These are phyloP conservation scores for Melocanna baccifera DNA, from an alignment of 176 grass and related monocot genomes.

Conservation along the genomic window DNA sequence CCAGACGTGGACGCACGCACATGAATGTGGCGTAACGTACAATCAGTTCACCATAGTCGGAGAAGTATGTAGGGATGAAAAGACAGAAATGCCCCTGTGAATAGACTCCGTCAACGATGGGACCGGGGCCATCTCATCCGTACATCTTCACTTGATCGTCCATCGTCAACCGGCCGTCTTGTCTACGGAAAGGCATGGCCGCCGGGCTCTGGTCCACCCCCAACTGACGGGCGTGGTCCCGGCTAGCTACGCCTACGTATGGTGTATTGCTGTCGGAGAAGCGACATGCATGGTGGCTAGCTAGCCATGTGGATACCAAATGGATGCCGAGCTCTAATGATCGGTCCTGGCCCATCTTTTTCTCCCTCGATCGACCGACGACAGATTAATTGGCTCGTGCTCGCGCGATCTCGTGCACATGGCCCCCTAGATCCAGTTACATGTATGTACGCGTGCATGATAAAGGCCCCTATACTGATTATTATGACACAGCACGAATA, in stretches of 20 bases:
- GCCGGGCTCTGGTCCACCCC: background rate
- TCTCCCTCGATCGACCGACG: background rate
- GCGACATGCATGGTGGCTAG: background rate
- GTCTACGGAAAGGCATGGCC: background rate
- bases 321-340: background rate
- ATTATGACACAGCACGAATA: background rate
- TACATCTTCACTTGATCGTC: background rate
- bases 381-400: background rate
- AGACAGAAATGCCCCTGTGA: background rate
- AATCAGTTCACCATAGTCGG: background rate
- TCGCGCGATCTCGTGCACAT: background rate
- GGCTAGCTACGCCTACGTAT: background rate
- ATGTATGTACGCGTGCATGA: background rate
- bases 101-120: background rate
- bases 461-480: background rate
- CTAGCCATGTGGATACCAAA: background rate
- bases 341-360: background rate
- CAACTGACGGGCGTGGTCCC: background rate
- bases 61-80: background rate
- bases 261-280: background rate
- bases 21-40: background rate
- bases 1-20: background rate
- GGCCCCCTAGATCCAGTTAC: background rate
- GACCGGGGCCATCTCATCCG: background rate
- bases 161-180: background rate